Percentiles rank a stretch among this genome's conserved stretches.
phyloP scores from a whole-genome alignment of 495 filamentous ascomycete genomes.

The Pseudoneurospora amorphoporcata region DNA sequence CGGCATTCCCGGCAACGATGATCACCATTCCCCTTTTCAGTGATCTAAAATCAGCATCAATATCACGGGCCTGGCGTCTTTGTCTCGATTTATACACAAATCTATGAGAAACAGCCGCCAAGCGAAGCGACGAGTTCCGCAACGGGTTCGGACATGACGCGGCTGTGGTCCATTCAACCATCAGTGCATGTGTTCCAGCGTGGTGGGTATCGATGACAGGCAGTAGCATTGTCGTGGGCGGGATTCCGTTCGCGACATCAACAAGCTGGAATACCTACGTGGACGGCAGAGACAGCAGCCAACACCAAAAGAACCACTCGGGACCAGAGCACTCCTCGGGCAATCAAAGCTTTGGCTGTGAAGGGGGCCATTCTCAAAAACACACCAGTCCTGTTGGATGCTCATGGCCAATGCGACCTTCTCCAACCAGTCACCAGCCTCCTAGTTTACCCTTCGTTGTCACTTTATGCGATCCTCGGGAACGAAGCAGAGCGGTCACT shows the following conservation, averaged over 20 bases:
- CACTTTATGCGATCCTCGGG: neutral
- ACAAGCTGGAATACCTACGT: neutral
- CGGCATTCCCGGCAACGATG: neutral
- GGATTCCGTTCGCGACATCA: neutral
- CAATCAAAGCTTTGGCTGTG: neutral
- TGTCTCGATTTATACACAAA: neutral
- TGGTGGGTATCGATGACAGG: neutral
- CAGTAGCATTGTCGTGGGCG: neutral
- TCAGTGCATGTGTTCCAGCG: neutral
- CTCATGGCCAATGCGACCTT: neutral
- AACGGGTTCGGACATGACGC: neutral
- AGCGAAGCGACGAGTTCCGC: neutral
- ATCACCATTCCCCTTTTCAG: neutral
- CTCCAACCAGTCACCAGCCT: neutral
- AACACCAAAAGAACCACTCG: neutral
- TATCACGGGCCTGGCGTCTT: neutral
- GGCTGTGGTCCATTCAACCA: neutral
- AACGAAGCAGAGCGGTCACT: neutral
- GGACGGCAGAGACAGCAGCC: neutral
- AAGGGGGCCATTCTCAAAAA: neutral
- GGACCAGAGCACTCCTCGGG: neutral
- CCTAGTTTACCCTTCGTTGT: neutral
- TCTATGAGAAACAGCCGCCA: neutral
- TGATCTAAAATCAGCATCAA: neutral
- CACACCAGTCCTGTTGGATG: neutral